Conservation (phyloP, 1,139 yeast species). For the Sporopachydermia cereana region DNA sequence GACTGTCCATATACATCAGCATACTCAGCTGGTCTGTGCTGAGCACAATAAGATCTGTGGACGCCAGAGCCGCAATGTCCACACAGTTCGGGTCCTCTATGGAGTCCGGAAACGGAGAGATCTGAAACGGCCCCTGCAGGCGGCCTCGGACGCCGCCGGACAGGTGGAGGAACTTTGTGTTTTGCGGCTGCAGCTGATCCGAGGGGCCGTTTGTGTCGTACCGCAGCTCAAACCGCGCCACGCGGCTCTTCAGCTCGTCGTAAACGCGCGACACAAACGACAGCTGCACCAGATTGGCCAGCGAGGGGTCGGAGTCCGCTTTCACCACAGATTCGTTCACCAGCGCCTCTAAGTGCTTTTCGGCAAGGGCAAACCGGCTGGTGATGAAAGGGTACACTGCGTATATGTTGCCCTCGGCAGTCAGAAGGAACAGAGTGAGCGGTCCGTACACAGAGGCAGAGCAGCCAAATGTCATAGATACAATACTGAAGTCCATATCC, state of each 20-base stretch:
- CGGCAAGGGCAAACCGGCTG: conserved; percentile 24
- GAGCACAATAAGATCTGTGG: conserved; percentile 17
- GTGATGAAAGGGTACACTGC: conserved; percentile 48
- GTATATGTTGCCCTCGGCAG: conserved; percentile 43
- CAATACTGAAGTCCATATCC: conserved; percentile 23
- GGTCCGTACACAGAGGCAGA: conserved; percentile 26
- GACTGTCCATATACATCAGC: conserved; percentile 19
- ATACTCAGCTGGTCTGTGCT: conserved; percentile 17
- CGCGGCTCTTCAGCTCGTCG: not conserved
- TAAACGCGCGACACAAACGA: not conserved
- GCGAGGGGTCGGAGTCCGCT: not conserved
- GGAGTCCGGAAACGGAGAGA: conserved; percentile 39
- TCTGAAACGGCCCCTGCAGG: conserved; percentile 41
- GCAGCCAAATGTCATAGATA: conserved; percentile 39
- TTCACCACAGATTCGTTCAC: conserved; percentile 32
- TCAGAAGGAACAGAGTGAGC: conserved; percentile 36
- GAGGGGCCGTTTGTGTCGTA: not conserved
- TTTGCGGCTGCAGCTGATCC: no score
- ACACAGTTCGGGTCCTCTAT: conserved; percentile 33
- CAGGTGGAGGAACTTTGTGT: conserved; percentile 4
- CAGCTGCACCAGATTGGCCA: not conserved
- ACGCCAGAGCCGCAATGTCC: conserved; percentile 22
- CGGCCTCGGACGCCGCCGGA: conserved; percentile 5
- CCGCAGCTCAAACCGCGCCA: not conserved
- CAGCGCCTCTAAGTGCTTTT: conserved; percentile 24